A percentile compares a stretch with the other conserved stretches of the same genome.
Evolutionary conservation across 169 alveolate species (phyloP).

Genomic region (Plasmodium billcollinsi): DNA sequence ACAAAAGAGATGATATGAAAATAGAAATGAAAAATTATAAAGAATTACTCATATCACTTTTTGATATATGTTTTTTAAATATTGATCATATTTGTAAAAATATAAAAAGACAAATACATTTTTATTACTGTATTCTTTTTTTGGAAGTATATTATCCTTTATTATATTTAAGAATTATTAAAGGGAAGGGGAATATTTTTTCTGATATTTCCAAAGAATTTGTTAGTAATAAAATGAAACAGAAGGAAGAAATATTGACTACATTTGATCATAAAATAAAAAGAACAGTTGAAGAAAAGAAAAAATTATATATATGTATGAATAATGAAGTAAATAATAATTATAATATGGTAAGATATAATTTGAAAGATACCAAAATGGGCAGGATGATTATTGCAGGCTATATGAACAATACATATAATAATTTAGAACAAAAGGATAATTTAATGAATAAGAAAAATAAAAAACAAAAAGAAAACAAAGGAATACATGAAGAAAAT

Average conservation of each 20-base stretch:
- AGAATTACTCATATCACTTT: slow-evolving; percentile 19
- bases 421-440: too few species aligned
- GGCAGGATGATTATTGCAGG: too few species aligned
- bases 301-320: too few species aligned
- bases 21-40: slow-evolving; percentile 19
- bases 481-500: not conserved
- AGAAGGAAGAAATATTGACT: not conserved
- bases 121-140: slow-evolving; percentile 52
- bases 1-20: slow-evolving; percentile 1
- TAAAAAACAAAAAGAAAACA: not conserved
- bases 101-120: slow-evolving; percentile 47
- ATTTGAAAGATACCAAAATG: too few species aligned
- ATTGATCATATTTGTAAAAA: slow-evolving; percentile 68
- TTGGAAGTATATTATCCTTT: slow-evolving; percentile 67
- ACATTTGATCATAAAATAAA: not conserved
- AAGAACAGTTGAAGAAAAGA: too few species aligned
- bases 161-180: slow-evolving; percentile 46
- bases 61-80: slow-evolving; percentile 53
- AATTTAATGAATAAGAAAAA: not conserved
- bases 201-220: not conserved
- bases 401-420: too few species aligned
- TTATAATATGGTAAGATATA: too few species aligned
- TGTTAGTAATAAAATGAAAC: not conserved
- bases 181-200: slow-evolving; percentile 1
- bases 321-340: too few species aligned